Evolutionary conservation across 768 basidiomycete genomes (phyloP).

Genomic region (Phlebiopsis flavidoalba): DNA sequence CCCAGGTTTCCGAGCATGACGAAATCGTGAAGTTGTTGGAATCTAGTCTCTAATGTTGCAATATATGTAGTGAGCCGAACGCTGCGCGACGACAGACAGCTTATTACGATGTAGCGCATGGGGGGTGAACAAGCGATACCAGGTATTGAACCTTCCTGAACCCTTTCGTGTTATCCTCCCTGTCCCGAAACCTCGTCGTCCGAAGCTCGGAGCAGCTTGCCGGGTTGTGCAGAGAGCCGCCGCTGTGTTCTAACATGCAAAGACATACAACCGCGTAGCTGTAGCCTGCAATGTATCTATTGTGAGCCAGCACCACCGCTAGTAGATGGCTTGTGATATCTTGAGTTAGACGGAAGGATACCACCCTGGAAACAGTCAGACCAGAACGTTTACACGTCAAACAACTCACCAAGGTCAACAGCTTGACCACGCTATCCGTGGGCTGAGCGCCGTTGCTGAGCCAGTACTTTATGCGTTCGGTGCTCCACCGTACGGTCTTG

Average conservation of each 20-base stretch:
- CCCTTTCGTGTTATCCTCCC: not conserved
- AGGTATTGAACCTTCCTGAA: not conserved
- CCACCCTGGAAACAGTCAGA: constrained; percentile 14
- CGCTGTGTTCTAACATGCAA: too few relatives aligned
- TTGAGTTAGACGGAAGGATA: constrained; percentile 7
- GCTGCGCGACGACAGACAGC: not conserved
- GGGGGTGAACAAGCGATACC: not conserved
- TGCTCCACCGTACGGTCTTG: constrained; percentile 88
- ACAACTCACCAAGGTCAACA: constrained; percentile 72
- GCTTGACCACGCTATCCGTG: constrained; percentile 65
- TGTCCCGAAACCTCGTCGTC: not conserved
- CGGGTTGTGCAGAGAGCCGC: too few relatives aligned
- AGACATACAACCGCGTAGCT: too few relatives aligned
- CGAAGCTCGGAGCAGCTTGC: not conserved
- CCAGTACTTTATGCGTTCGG: constrained; percentile 89
- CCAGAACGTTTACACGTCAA: not conserved
- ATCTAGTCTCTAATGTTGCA: not conserved
- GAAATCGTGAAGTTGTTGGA: constrained; percentile 41
- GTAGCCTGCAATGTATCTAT: too few relatives aligned
- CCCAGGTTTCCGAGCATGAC: constrained; percentile 50
- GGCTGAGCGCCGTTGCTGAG: constrained; percentile 80
- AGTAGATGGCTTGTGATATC: not conserved
- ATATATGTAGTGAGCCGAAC: not conserved
- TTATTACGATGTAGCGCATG: not conserved
- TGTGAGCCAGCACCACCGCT: not conserved